Evolutionary conservation across 2,329 filamentous ascomycete species (phyloP).

Genomic region (Eutypa lata): DNA sequence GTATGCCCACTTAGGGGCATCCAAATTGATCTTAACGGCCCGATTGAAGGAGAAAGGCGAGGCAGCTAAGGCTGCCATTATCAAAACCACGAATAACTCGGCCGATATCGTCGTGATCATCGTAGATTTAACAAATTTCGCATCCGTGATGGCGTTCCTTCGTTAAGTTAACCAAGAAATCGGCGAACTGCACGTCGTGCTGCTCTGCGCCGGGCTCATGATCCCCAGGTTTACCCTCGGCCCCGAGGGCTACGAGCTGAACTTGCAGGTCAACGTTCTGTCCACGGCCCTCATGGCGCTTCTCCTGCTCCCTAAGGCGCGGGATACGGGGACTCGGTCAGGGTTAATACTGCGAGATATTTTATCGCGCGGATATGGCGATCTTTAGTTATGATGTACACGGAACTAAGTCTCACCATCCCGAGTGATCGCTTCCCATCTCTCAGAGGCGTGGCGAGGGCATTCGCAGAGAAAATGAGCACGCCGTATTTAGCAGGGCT

Average conservation of each 20-base stretch:
- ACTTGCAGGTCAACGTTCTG: slow-evolving; percentile 54
- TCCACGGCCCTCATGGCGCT: slow-evolving; percentile 52
- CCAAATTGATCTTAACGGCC: slow-evolving; percentile 42
- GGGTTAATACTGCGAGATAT: too few species aligned
- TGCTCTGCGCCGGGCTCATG: slow-evolving; percentile 15
- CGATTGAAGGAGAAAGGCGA: slow-evolving; percentile 40
- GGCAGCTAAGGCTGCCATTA: slow-evolving; percentile 35
- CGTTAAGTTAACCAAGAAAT: slow-evolving; percentile 33
- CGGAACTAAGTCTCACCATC: too few species aligned
- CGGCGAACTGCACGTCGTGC: slow-evolving; percentile 37
- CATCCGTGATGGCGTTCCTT: slow-evolving; percentile 40
- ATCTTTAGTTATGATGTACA: too few species aligned
- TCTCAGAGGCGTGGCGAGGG: too few species aligned
- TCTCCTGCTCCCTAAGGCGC: slow-evolving; percentile 46
- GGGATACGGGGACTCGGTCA: slow-evolving; percentile 17
- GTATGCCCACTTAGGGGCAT: slow-evolving; percentile 38
- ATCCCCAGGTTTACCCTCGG: slow-evolving; percentile 6
- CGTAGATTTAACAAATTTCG: slow-evolving; percentile 43
- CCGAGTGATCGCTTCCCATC: too few species aligned
- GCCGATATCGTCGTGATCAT: slow-evolving; percentile 37
- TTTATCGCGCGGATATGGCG: too few species aligned
- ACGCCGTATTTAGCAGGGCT: too few species aligned
- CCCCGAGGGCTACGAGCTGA: slow-evolving; percentile 44
- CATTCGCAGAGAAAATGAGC: too few species aligned
- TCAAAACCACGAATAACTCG: slow-evolving; percentile 25